A percentile compares a stretch with the other conserved stretches of the same genome.
Conservation (phyloP, 768 basidiomycete genomes). For the Lactifluus pinguis region DNA sequence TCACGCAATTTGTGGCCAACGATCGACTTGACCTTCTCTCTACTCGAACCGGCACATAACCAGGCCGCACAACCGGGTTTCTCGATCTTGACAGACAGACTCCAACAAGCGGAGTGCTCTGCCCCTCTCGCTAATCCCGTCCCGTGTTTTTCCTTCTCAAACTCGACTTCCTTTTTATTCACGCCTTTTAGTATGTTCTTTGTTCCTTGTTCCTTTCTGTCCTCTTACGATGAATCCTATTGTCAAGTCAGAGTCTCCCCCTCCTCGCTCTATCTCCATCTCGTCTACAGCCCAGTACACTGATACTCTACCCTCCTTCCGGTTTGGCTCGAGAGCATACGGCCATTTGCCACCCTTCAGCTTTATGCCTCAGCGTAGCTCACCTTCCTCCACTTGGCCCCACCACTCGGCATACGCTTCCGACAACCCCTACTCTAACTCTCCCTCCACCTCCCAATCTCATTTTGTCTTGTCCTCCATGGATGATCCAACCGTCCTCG, state of each 20-base stretch:
- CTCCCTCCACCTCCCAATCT: not conserved
- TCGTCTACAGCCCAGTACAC: not conserved
- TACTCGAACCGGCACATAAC: not conserved
- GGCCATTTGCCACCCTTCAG: slow-evolving; percentile 20
- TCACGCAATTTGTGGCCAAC: not conserved
- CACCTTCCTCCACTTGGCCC: slow-evolving; percentile 18
- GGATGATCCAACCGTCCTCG: slow-evolving; percentile 26
- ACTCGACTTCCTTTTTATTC: slow-evolving; percentile 2
- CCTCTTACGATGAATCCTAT: not conserved
- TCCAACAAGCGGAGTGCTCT: not conserved
- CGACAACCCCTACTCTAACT: not conserved
- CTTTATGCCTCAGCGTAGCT: slow-evolving; percentile 19
- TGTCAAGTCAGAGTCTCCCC: slow-evolving; percentile 19
- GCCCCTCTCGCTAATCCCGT: not conserved
- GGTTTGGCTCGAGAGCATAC: slow-evolving; percentile 23
- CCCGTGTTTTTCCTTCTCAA: not conserved
- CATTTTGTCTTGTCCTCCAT: slow-evolving; percentile 8
- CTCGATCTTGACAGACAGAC: not conserved
- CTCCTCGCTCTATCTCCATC: slow-evolving; percentile 5
- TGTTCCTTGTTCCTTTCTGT: not conserved
- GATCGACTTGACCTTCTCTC: not conserved
- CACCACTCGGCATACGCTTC: not conserved
- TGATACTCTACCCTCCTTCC: slow-evolving; percentile 16
- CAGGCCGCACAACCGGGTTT: not conserved
- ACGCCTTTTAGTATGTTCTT: not conserved